These are phyloP conservation scores for Macrolepiota dolichaula DNA, from an alignment of 768 basidiomycete species.

Conservation along the genomic window DNA sequence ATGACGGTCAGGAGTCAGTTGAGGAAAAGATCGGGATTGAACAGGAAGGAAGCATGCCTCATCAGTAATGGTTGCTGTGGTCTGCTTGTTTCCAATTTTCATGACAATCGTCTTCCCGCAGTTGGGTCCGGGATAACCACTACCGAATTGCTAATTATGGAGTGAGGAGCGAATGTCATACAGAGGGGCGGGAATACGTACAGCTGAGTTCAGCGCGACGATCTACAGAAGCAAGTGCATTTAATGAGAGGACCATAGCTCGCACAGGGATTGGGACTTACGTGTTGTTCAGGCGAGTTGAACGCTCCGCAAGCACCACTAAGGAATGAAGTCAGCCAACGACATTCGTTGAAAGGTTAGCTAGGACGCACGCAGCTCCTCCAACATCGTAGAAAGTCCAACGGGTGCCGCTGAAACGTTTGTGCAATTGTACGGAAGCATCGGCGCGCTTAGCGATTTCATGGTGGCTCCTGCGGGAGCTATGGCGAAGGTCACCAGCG, in stretches of 20 bases:
- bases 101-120: constrained; percentile 65
- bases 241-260: background rate
- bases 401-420: constrained; percentile 19
- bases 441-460: constrained; percentile 23
- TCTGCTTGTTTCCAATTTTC: constrained; percentile 54
- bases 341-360: background rate
- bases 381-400: constrained; percentile 31
- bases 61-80: constrained; percentile 60
- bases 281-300: constrained; percentile 24
- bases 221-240: constrained; percentile 18
- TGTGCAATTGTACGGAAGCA: constrained; percentile 20
- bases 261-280: constrained; percentile 12
- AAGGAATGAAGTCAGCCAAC: background rate
- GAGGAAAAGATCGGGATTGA: background rate
- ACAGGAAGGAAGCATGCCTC: constrained; percentile 33
- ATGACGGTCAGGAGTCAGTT: background rate
- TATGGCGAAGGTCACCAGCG: constrained; percentile 9
- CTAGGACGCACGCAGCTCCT: constrained; percentile 18
- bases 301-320: constrained; percentile 28
- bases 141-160: constrained; percentile 34
- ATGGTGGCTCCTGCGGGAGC: constrained; percentile 18
- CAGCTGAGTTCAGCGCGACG: constrained; percentile 25
- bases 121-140: constrained; percentile 58
- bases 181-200: constrained; percentile 5
- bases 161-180: background rate